A percentile compares a stretch with the other conserved stretches of the same genome.
Conservation (phyloP, 2,329 filamentous ascomycete species). For the Aplosporella prunicola region DNA sequence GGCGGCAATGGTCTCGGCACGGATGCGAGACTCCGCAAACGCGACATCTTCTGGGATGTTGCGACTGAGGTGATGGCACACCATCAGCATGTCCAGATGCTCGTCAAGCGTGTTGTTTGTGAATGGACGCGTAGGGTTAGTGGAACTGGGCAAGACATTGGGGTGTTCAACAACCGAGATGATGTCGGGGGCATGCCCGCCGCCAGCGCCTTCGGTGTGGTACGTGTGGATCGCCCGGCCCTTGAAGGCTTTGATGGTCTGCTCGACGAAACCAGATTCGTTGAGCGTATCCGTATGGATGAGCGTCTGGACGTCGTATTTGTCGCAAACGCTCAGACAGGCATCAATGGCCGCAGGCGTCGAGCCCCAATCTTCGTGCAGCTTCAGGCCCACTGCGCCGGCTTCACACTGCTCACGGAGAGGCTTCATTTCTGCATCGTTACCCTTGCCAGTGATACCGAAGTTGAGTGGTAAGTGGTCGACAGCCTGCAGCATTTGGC, state of each 20-base stretch:
- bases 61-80: conserved; percentile 87
- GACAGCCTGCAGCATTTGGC: conserved; percentile 80
- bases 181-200: conserved; percentile 91
- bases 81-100: conserved; percentile 97
- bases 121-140: conserved; percentile 85
- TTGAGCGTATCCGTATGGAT: conserved; percentile 92
- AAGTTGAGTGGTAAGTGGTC: conserved; percentile 77
- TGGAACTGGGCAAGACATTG: conserved; percentile 83
- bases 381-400: conserved; percentile 80
- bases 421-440: conserved; percentile 62
- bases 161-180: conserved; percentile 82
- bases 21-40: conserved; percentile 89
- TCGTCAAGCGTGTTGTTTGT: conserved; percentile 91
- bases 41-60: conserved; percentile 93
- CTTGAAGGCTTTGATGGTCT: conserved; percentile 78
- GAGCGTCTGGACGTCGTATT: conserved; percentile 83
- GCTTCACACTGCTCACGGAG: conserved; percentile 73
- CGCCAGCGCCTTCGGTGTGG: conserved; percentile 90
- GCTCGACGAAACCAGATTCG: conserved; percentile 93
- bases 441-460: conserved; percentile 89
- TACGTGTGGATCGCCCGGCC: conserved; percentile 89
- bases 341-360: conserved; percentile 87
- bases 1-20: conserved; percentile 90
- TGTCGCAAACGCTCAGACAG: conserved; percentile 71
- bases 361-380: conserved; percentile 93